Percentiles rank a stretch among this genome's conserved stretches.
These are phyloP conservation scores for Ganoderma lingzhi DNA, from an alignment of 1,284 basidiomycete species.

Conservation along the genomic window DNA sequence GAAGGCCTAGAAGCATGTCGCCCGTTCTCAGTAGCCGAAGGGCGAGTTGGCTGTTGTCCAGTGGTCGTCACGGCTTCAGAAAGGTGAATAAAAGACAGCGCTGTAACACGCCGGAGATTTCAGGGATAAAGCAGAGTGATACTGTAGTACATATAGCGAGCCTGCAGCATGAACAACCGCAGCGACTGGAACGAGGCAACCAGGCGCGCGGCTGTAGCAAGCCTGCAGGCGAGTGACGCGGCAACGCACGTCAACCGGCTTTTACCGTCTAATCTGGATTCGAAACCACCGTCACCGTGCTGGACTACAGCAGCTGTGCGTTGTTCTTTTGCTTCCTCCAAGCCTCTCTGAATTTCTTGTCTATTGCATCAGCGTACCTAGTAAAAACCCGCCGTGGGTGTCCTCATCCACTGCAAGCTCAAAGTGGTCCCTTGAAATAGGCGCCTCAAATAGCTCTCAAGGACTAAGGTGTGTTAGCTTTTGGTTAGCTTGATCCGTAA, in stretches of 20 bases:
- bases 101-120: neutral
- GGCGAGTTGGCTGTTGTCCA: too few species aligned
- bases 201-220: neutral
- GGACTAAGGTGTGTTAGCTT: too few species aligned
- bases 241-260: neutral
- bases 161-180: slow-evolving; percentile 18
- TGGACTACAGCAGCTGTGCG: too few species aligned
- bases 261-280: neutral
- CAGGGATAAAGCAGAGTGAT: slow-evolving; percentile 1
- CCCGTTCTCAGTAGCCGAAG: neutral
- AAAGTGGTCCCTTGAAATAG: neutral
- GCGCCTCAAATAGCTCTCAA: neutral
- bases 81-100: too few species aligned
- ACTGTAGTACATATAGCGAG: neutral
- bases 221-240: neutral
- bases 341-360: too few species aligned
- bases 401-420: too few species aligned
- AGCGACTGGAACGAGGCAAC: slow-evolving; percentile 18
- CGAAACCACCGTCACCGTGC: too few species aligned
- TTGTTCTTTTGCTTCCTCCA: too few species aligned
- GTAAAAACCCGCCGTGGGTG: too few species aligned
- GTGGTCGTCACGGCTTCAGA: too few species aligned
- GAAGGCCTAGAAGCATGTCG: slow-evolving; percentile 43
- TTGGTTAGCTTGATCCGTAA: too few species aligned
- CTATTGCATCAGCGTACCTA: too few species aligned